Evolutionary conservation across 139 green algal species (phyloP).

Genomic region (Chlamydomonas eustigma): DNA sequence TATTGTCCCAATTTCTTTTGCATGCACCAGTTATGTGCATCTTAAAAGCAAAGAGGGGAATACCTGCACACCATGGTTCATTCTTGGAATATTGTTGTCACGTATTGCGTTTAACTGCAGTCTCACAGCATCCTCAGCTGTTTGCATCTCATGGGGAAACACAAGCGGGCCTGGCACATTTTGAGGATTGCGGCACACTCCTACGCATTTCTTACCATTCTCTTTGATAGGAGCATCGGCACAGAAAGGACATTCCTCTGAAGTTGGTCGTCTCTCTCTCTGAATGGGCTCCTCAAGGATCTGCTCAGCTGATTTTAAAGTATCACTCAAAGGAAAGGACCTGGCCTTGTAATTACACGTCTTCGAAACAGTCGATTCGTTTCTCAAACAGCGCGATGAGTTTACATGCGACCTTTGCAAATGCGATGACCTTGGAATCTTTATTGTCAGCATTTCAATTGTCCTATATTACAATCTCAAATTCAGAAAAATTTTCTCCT

Average conservation of each 20-base stretch:
- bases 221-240: conserved; percentile 30
- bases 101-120: conserved; percentile 25
- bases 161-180: conserved; percentile 25
- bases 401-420: too few relatives aligned
- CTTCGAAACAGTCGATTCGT: not conserved
- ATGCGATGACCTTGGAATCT: too few relatives aligned
- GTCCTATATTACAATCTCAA: too few relatives aligned
- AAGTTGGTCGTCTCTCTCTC: conserved; percentile 9
- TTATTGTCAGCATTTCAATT: too few relatives aligned
- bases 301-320: conserved; percentile 21
- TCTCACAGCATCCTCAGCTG: conserved; percentile 19
- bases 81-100: conserved; percentile 20
- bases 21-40: too few relatives aligned
- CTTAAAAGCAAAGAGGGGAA: not conserved
- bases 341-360: not conserved
- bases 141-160: conserved; percentile 34
- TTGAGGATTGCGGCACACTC: conserved; percentile 31
- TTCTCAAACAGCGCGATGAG: too few relatives aligned
- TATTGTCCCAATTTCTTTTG: too few relatives aligned
- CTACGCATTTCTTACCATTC: conserved; percentile 33
- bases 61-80: conserved; percentile 33
- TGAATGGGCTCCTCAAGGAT: conserved; percentile 23
- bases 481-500: too few relatives aligned
- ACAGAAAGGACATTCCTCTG: conserved; percentile 38
- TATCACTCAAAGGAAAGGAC: not conserved